Evolutionary conservation across 2,329 filamentous ascomycete species (phyloP).

Genomic region (Verruconis gallopava): DNA sequence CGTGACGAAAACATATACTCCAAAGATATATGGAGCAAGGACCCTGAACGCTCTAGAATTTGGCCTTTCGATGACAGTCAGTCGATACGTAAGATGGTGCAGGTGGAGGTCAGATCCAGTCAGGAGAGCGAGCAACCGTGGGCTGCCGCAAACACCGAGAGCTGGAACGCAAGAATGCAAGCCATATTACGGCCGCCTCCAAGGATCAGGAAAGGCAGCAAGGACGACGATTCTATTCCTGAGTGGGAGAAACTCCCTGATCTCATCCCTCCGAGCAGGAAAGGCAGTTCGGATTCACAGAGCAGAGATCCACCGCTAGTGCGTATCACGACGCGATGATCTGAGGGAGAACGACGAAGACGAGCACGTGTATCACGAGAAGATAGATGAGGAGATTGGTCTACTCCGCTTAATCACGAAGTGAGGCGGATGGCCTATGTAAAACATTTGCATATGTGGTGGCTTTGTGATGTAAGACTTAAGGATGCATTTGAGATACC

Average conservation of each 20-base stretch:
- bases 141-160: neutral
- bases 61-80: slow-evolving; percentile 4
- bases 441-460: too few species aligned
- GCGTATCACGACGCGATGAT: neutral
- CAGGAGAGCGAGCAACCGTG: neutral
- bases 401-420: neutral
- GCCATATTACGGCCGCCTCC: neutral
- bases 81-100: slow-evolving; percentile 4
- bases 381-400: neutral
- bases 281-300: slow-evolving; percentile 1
- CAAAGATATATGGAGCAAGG: slow-evolving; percentile 1
- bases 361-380: too few species aligned
- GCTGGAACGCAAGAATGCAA: slow-evolving; percentile 2
- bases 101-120: slow-evolving; percentile 7
- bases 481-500: too few species aligned
- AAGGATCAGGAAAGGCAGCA: slow-evolving; percentile 1
- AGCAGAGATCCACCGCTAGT: neutral
- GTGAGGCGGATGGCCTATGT: neutral
- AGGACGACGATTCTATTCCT: neutral
- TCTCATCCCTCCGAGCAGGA: neutral
- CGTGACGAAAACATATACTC: neutral
- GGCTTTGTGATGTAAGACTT: too few species aligned
- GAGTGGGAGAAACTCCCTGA: slow-evolving; percentile 9
- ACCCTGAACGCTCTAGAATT: slow-evolving; percentile 4
- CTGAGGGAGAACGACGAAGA: neutral